These are phyloP conservation scores for Trametes hirsuta DNA, from an alignment of 1,284 basidiomycete species.

Conservation along the genomic window DNA sequence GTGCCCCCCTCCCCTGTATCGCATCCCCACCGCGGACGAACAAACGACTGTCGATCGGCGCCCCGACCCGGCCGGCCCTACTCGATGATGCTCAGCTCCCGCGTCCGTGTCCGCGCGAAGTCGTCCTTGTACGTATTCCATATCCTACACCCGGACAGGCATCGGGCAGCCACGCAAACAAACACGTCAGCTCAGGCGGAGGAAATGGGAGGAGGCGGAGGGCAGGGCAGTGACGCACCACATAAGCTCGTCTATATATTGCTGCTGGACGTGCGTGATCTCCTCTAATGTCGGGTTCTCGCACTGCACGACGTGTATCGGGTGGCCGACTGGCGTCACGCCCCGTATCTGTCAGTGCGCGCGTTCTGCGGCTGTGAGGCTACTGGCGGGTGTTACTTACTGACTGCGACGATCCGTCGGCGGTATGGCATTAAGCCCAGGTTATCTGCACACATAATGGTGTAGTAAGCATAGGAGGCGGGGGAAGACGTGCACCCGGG, in stretches of 20 bases:
- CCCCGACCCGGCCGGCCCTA: constrained; percentile 36
- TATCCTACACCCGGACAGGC: constrained; percentile 57
- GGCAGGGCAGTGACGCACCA: constrained; percentile 54
- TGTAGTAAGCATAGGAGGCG: not conserved
- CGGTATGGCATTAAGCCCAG: constrained; percentile 93
- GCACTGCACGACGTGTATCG: constrained; percentile 80
- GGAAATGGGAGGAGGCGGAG: not conserved
- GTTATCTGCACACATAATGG: constrained; percentile 60
- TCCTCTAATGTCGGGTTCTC: constrained; percentile 85
- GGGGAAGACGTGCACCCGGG: not conserved
- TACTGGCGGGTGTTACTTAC: constrained; percentile 53
- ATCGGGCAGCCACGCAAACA: not conserved
- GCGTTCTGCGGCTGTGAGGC: not conserved
- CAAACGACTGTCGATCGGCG: too few species aligned
- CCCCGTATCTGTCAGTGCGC: not conserved
- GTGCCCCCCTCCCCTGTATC: too few species aligned
- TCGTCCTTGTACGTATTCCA: constrained; percentile 94
- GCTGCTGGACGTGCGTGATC: constrained; percentile 77
- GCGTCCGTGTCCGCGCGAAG: constrained; percentile 75
- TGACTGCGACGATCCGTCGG: constrained; percentile 92
- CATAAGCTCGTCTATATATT: constrained; percentile 92
- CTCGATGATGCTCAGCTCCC: constrained; percentile 76
- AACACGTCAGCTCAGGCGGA: not conserved
- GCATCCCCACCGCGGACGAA: too few species aligned
- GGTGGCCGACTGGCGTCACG: constrained; percentile 71